Evolutionary conservation across 192 early-diverging fungal genomes (phyloP).

Genomic region (Coemansia sp.): DNA sequence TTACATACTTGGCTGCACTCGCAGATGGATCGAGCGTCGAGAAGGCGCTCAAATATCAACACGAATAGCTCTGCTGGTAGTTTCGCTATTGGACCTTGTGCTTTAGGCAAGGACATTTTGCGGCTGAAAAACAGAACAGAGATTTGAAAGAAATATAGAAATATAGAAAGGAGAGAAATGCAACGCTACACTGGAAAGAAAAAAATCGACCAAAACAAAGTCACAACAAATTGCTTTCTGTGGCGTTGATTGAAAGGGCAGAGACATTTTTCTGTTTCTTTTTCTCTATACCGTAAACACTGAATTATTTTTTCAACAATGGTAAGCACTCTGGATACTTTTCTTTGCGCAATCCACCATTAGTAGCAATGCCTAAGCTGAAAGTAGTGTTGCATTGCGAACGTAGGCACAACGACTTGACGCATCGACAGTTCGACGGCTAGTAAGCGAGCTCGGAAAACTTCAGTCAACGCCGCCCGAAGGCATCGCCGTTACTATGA

Average conservation of each 20-base stretch:
- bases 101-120: not conserved
- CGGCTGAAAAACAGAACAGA: not conserved
- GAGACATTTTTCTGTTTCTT: not conserved
- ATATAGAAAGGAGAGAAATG: too few relatives aligned
- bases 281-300: not conserved
- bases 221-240: too few relatives aligned
- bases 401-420: conserved; percentile 42
- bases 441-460: conserved; percentile 61
- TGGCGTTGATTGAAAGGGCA: not conserved
- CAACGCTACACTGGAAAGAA: not conserved
- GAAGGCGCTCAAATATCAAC: conserved; percentile 27
- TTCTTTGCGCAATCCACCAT: not conserved
- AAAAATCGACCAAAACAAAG: not conserved
- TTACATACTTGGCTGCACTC: conserved; percentile 44
- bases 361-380: not conserved
- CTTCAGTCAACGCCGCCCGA: conserved; percentile 72
- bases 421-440: conserved; percentile 52
- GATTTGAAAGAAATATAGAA: not conserved
- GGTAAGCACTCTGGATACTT: not conserved
- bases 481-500: conserved; percentile 75
- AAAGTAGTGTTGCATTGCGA: not conserved
- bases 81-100: not conserved
- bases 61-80: conserved; percentile 39
- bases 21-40: conserved; percentile 26
- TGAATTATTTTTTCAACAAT: not conserved